Base-by-base conservation (phyloP, 495 filamentous ascomycete genomes). In the Xylaria intraflava region DNA sequence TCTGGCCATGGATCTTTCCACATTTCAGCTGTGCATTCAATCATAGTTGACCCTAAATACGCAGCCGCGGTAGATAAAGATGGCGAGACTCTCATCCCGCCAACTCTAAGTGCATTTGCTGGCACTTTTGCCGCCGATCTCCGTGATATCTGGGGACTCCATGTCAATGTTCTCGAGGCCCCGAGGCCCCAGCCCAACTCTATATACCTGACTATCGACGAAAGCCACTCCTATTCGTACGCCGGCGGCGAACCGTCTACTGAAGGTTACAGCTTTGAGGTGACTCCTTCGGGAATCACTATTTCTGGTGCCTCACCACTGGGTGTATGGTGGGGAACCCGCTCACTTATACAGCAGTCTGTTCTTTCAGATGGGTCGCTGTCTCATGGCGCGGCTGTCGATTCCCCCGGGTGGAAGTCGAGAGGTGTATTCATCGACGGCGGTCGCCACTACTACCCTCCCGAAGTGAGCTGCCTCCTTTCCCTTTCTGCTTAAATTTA, bases 281-380 rank as follows among this genome's bases (percentile, higher is more conserved):
- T 78, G 26, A 61, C 65, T 6, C 29, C 59, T 16, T 41, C 57
- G 7, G 69, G 71, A 0, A 65, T 79, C 30, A 68, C 65, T 20
- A 70, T 80, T 46, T 67, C 66, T 9, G 78, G 78, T 6, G 74
- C 78, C 5, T 76, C 73, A 57, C 72, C 78, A 6, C 56, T 78
- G 3, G 78, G 76, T 23, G 72, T 66, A 12, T 80, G 72, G 71
- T 80, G 78, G 78, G 76, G 69, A 16, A 78, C 76, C 3, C 65
- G 76, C 30, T 72, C 78, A 2, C 43, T 79, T 35, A 55, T 80
- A 10, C 78, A 80, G 57, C 70, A 72, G 49, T 69, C 68, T 22
- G 54, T 69, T n/a, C 60, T 76, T 5, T 57, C 54, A 6, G 49
- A 69, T 26, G 65, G 62, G 8, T 48, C 63, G 10, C 46, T 77